Conservation (phyloP, 805 yeast species). For the Candida nitratophila region DNA sequence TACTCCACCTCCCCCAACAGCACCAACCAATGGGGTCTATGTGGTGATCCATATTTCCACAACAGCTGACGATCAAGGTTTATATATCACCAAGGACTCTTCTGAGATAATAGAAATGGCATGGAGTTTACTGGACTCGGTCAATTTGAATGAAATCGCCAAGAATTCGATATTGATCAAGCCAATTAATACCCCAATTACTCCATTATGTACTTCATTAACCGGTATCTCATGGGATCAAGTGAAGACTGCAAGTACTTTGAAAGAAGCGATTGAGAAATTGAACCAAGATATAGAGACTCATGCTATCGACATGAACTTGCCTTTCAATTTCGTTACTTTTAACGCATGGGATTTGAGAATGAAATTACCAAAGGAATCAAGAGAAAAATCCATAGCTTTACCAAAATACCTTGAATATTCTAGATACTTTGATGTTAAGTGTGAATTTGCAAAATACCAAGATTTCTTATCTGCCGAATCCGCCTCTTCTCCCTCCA, state of each 20-base stretch:
- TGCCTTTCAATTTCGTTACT: conserved; percentile 60
- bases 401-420: conserved; percentile 72
- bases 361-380: conserved; percentile 74
- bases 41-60: conserved; percentile 47
- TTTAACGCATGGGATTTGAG: conserved; percentile 62
- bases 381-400: conserved; percentile 64
- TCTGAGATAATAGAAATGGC: conserved; percentile 62
- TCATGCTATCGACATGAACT: conserved; percentile 30
- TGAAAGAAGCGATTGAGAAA: conserved; percentile 54
- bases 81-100: conserved; percentile 55
- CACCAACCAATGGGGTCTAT: background rate
- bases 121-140: conserved; percentile 57
- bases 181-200: conserved; percentile 61
- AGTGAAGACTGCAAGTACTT: conserved; percentile 48
- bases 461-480: conserved; percentile 26
- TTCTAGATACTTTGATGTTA: conserved; percentile 70
- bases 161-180: conserved; percentile 44
- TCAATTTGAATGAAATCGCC: conserved; percentile 34
- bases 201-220: conserved; percentile 45
- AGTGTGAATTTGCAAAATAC: conserved; percentile 68
- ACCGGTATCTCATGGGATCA: conserved; percentile 56
- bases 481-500: no score
- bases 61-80: conserved; percentile 59
- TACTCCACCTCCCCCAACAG: background rate
- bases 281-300: conserved; percentile 47